Conservation (phyloP, 306 rosid species). For the Mimosa pudica region DNA sequence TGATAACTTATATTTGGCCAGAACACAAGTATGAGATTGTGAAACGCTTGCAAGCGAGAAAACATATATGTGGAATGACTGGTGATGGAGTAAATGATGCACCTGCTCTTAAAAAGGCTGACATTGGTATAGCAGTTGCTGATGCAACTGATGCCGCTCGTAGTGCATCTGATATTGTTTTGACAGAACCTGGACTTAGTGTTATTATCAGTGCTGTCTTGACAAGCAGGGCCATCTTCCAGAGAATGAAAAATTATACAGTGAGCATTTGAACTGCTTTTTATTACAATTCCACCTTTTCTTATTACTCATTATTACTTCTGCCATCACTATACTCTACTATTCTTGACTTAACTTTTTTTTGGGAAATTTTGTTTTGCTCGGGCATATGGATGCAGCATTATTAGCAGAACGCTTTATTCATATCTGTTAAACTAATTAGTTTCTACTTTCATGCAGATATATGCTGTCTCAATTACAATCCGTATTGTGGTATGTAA, state of each 20-base stretch:
- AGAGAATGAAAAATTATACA: slow-evolving; percentile 98
- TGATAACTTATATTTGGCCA: slow-evolving; percentile 38
- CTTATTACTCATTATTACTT: slow-evolving; percentile 8
- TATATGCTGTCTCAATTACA: slow-evolving; percentile 97
- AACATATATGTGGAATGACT: slow-evolving; percentile 98
- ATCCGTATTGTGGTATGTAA: slow-evolving; percentile 93
- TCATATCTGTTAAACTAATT: slow-evolving; percentile 17
- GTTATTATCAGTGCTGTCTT: slow-evolving; percentile 97
- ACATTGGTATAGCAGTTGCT: slow-evolving; percentile 98
- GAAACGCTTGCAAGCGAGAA: slow-evolving; percentile 97
- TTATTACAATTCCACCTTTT: slow-evolving; percentile 15
- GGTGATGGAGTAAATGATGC: slow-evolving; percentile 99
- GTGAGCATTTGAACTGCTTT: slow-evolving; percentile 51
- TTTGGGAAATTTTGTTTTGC: slow-evolving; percentile 16
- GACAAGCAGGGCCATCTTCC: slow-evolving; percentile 97
- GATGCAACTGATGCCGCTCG: slow-evolving; percentile 99
- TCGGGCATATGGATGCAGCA: background rate
- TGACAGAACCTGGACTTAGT: slow-evolving; percentile 96
- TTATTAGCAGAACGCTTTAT: background rate
- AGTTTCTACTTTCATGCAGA: slow-evolving; percentile 55
- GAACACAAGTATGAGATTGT: slow-evolving; percentile 99
- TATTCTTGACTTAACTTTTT: background rate
- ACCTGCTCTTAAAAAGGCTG: slow-evolving; percentile 99
- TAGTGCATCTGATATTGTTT: slow-evolving; percentile 97
- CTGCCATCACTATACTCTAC: background rate